Conservation (phyloP, 2,329 filamentous ascomycete genomes). For the Hypoxylon sp. region DNA sequence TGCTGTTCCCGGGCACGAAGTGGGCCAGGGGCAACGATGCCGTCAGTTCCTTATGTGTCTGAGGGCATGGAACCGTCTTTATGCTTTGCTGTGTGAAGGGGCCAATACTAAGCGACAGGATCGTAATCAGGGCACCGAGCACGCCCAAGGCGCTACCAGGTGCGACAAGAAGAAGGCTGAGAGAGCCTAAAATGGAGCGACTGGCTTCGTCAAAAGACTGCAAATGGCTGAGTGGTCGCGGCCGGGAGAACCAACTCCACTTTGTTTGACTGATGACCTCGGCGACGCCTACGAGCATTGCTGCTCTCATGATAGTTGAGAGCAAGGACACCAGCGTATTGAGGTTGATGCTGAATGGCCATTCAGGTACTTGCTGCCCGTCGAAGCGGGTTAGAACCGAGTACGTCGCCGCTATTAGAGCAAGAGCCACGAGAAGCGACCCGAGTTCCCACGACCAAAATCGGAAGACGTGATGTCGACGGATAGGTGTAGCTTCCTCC, state of each 20-base stretch:
- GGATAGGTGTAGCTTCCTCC: not conserved
- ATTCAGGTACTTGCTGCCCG: conserved; percentile 32
- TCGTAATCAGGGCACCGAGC: conserved; percentile 45
- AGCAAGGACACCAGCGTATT: conserved; percentile 43
- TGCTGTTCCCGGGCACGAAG: conserved; percentile 25
- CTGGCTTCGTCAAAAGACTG: conserved; percentile 52
- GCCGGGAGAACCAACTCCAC: conserved; percentile 52
- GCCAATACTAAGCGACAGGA: conserved; percentile 50
- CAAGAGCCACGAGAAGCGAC: conserved; percentile 29
- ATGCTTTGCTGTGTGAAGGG: conserved; percentile 53
- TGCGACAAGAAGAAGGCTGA: conserved; percentile 46
- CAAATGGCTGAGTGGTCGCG: conserved; percentile 49
- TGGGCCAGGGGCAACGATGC: conserved; percentile 40
- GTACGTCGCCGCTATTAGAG: conserved; percentile 35
- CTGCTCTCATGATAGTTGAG: conserved; percentile 43
- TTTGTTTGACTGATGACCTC: conserved; percentile 53
- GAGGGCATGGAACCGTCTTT: conserved; percentile 42
- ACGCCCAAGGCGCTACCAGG: conserved; percentile 24
- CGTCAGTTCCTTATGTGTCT: conserved; percentile 25
- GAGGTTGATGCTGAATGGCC: conserved; percentile 43
- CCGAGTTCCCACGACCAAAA: conserved; percentile 39
- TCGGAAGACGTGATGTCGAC: conserved; percentile 36
- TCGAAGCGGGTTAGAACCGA: conserved; percentile 31
- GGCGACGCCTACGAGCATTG: conserved; percentile 48
- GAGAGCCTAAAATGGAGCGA: conserved; percentile 48